Conservation (phyloP, 306 rosid genomes). For the Vigna angularis region DNA sequence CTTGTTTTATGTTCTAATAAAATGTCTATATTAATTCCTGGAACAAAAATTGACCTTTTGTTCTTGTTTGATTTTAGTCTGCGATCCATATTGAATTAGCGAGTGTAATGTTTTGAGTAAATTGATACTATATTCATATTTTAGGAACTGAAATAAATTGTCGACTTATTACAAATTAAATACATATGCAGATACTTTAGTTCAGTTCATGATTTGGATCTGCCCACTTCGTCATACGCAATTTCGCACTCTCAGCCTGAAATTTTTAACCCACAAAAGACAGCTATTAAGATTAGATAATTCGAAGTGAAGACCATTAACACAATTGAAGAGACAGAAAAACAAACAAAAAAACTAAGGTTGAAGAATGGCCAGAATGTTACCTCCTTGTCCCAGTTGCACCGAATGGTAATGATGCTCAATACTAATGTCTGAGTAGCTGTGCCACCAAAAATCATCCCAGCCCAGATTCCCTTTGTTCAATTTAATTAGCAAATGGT, state of each 20-base stretch:
- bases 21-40: too few relatives aligned
- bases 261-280: conserved; percentile 27
- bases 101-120: too few relatives aligned
- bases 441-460: conserved; percentile 92
- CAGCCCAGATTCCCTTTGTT: conserved; percentile 81
- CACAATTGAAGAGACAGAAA: background rate
- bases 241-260: conserved; percentile 69
- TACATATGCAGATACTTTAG: background rate
- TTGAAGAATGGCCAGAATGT: background rate
- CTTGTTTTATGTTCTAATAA: too few relatives aligned
- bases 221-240: conserved; percentile 54
- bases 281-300: background rate
- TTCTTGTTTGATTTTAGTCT: too few relatives aligned
- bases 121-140: too few relatives aligned
- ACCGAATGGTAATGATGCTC: conserved; percentile 56
- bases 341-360: background rate
- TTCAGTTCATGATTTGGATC: conserved; percentile 27
- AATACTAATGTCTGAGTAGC: conserved; percentile 74
- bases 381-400: conserved; percentile 87
- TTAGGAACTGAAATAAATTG: too few relatives aligned
- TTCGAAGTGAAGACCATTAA: background rate
- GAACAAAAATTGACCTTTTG: too few relatives aligned
- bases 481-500: conserved; percentile 17
- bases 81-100: too few relatives aligned
- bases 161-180: background rate